These are phyloP conservation scores for Cordyceps javanica DNA, from an alignment of 2,329 filamentous ascomycete genomes.

Conservation along the genomic window DNA sequence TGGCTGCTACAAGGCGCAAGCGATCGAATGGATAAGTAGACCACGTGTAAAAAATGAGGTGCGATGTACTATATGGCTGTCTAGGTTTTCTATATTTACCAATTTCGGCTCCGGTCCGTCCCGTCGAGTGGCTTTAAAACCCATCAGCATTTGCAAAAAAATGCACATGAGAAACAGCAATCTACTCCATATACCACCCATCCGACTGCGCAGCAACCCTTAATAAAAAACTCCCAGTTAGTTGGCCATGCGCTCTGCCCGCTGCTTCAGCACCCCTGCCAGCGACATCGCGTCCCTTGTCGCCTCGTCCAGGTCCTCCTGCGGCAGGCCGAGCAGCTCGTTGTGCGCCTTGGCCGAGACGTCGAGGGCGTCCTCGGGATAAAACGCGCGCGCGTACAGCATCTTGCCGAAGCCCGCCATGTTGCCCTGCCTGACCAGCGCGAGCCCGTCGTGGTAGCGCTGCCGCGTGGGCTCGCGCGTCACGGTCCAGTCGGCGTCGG, in stretches of 20 bases:
- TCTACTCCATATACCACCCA: too few species aligned
- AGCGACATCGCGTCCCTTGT: slow-evolving; percentile 27
- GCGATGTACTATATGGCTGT: neutral
- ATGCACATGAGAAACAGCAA: neutral
- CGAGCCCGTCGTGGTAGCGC: slow-evolving; percentile 40
- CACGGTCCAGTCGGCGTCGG: slow-evolving; percentile 54
- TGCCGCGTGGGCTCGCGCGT: slow-evolving; percentile 36
- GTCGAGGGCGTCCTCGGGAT: slow-evolving; percentile 30
- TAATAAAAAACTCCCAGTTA: too few species aligned
- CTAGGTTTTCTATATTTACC: neutral
- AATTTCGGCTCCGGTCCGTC: neutral
- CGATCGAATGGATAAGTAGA: neutral
- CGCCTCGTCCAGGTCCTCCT: slow-evolving; percentile 48
- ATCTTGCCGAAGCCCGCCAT: slow-evolving; percentile 37
- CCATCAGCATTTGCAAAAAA: neutral
- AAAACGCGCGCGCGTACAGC: slow-evolving; percentile 49
- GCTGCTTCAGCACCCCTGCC: neutral
- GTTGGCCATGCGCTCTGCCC: neutral
- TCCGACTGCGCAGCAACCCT: too few species aligned
- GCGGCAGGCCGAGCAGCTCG: slow-evolving; percentile 43
- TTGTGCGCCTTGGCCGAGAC: slow-evolving; percentile 37
- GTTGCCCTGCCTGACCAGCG: slow-evolving; percentile 35
- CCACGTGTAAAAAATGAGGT: neutral
- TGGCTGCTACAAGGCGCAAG: neutral
- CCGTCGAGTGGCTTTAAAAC: neutral